Evolutionary conservation across 2,329 filamentous ascomycete species (phyloP).

Genomic region (Diplocarpon rosae): DNA sequence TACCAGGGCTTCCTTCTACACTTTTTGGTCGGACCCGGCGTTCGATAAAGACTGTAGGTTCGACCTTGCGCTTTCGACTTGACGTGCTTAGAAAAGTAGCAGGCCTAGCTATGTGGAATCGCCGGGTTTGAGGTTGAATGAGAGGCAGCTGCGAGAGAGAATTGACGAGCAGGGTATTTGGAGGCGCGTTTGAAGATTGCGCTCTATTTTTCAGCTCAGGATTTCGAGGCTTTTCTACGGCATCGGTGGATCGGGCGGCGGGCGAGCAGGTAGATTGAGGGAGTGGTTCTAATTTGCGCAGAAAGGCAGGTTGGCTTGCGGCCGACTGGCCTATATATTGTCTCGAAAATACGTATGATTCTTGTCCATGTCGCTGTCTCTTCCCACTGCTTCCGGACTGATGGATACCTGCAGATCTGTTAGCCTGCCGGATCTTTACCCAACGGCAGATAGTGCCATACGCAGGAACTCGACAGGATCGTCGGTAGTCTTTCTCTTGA

Average conservation of each 20-base stretch:
- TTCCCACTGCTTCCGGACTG: slow-evolving; percentile 18
- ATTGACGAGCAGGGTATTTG: neutral
- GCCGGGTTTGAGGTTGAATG: slow-evolving; percentile 30
- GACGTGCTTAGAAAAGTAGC: slow-evolving; percentile 19
- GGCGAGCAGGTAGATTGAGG: slow-evolving; percentile 11
- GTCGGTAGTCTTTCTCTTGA: slow-evolving; percentile 27
- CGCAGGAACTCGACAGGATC: slow-evolving; percentile 27
- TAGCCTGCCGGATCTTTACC: neutral
- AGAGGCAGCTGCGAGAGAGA: neutral
- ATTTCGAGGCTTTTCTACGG: neutral
- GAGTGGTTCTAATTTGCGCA: slow-evolving; percentile 15
- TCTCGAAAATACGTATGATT: slow-evolving; percentile 23
- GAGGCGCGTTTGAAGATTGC: neutral
- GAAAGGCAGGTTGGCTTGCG: slow-evolving; percentile 4
- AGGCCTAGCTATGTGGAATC: slow-evolving; percentile 44
- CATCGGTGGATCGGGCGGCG: neutral
- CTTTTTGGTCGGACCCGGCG: slow-evolving; percentile 30
- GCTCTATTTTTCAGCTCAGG: neutral
- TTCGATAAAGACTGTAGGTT: slow-evolving; percentile 42
- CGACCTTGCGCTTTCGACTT: slow-evolving; percentile 14
- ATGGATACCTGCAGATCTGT: slow-evolving; percentile 20
- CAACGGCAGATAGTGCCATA: slow-evolving; percentile 11
- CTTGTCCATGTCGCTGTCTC: slow-evolving; percentile 16
- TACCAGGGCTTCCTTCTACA: slow-evolving; percentile 1
- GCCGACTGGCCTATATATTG: slow-evolving; percentile 12